Conservation (phyloP, 2,329 filamentous ascomycete species). For the Anthostomella pinea region DNA sequence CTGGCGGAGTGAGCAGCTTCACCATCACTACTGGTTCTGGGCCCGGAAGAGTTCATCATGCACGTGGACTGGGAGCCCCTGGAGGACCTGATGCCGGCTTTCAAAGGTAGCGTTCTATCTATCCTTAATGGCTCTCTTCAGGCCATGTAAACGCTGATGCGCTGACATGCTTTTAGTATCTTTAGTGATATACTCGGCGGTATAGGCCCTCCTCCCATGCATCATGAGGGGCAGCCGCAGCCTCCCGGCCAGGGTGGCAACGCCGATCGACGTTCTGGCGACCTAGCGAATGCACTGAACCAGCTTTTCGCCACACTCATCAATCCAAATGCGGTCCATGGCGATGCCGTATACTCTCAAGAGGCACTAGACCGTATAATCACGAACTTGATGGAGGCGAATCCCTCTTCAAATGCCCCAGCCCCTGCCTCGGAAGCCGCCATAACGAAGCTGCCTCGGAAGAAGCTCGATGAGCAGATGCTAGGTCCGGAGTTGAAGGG, state of each 20-base stretch:
- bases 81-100: conserved; percentile 34
- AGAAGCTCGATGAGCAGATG: conserved; percentile 67
- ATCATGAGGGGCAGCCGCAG: conserved; percentile 19
- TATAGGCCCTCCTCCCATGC: conserved; percentile 33
- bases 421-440: conserved; percentile 75
- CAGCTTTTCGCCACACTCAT: conserved; percentile 53
- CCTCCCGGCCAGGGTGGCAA: conserved; percentile 21
- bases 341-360: conserved; percentile 87
- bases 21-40: conserved; percentile 45
- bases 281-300: conserved; percentile 42
- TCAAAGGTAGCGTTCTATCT: too few species aligned
- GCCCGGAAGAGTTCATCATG: conserved; percentile 17
- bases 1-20: conserved; percentile 44
- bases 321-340: conserved; percentile 53
- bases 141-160: too few species aligned
- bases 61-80: conserved; percentile 3
- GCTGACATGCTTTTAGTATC: conserved; percentile 41
- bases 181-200: conserved; percentile 45
- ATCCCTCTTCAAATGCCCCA: conserved; percentile 71
- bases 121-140: too few species aligned
- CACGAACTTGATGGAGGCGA: conserved; percentile 82
- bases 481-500: conserved; percentile 63
- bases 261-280: conserved; percentile 17
- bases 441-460: conserved; percentile 70
- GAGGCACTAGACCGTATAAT: conserved; percentile 89